Evolutionary conservation across 805 yeast species (phyloP), one percentile per base, ranked within the genome.

Genomic region (Suhomyces xylopsoci): DNA sequence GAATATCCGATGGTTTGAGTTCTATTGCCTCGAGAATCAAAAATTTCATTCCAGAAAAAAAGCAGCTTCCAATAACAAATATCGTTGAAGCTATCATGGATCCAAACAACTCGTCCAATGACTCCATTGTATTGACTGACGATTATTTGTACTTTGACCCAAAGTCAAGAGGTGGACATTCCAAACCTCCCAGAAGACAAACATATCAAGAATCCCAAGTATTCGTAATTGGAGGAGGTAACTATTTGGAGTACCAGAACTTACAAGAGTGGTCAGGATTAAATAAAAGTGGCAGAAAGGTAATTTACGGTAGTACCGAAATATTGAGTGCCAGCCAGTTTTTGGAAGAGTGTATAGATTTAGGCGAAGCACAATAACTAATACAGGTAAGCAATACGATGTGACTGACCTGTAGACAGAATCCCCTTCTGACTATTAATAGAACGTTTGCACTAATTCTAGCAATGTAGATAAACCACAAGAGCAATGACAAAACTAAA

Each of bases 201-300:
- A 75, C 85, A 9, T 90, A 89, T 67, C 84, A 83, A 54, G 94
- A 90, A 59, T 83, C 96, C 1, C 74, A 90, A 48, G 96, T 94
- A 19, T 94, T 94, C 68, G 90, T 92, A 49, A 92, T 94, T 51
- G 99, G 99, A 24, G 99, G 99, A 34, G 98, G 98, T 47, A 92
- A 90, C 69, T 94, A 91, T 66, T 73, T 89, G 56, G 99, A 94
- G 72, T 94, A 93, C 66, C 96, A 92, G 54, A 93, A 93, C 64
- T 79, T 94, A 63, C 96, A 90, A 68, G 97, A 92, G 68, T 92
- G 97, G 96, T 82, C 83, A 0, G 52, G 50, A 24, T 64, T 59
- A 45, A 69, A 64, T 49, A 67, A 63, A 52, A 54, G 61, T 5
- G 55, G 65, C 7, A 87, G 82, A 64, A 74, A 76, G 34, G 88